A percentile compares a stretch with the other conserved stretches of the same genome.
phyloP scores from a whole-genome alignment of 208 protist genomes.

The Leishmania lainsoni region DNA sequence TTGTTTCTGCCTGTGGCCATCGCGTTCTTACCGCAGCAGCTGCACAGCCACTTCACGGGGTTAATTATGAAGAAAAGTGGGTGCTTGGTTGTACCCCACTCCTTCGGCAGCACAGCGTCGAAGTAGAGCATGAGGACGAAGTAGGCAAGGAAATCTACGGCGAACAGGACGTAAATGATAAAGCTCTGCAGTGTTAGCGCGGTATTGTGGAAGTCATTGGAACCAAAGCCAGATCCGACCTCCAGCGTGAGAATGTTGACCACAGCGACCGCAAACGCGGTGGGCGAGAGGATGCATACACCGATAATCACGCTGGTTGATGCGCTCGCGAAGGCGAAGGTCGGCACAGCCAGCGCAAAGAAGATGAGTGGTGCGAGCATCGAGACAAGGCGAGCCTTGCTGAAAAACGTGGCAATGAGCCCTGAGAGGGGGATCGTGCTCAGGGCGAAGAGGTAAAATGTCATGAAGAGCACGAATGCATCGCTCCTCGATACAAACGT shows the following conservation, averaged over 20 bases:
- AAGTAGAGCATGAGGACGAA: conserved; percentile 70
- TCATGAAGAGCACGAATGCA: conserved; percentile 56
- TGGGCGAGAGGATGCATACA: conserved; percentile 56
- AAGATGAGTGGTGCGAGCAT: conserved; percentile 72
- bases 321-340: conserved; percentile 61
- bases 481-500: conserved; percentile 52
- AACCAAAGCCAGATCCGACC: conserved; percentile 26
- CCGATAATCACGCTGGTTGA: conserved; percentile 24
- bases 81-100: conserved; percentile 61
- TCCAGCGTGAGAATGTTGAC: conserved; percentile 45
- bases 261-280: conserved; percentile 45
- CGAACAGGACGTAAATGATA: conserved; percentile 29
- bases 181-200: conserved; percentile 25
- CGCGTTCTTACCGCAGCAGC: conserved; percentile 17
- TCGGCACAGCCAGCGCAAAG: conserved; percentile 61
- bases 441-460: conserved; percentile 55
- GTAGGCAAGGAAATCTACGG: conserved; percentile 62
- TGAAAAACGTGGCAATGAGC: conserved; percentile 73
- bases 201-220: conserved; percentile 26
- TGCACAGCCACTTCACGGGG: conserved; percentile 29
- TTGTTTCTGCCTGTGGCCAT: conserved; percentile 17
- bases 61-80: conserved; percentile 73
- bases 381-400: conserved; percentile 60
- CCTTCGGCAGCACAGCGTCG: conserved; percentile 68
- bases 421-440: conserved; percentile 58